Percentiles rank a stretch among this genome's conserved stretches.
Conservation (phyloP, 2,329 filamentous ascomycete species). For the Torrubiella hemipterigena region DNA sequence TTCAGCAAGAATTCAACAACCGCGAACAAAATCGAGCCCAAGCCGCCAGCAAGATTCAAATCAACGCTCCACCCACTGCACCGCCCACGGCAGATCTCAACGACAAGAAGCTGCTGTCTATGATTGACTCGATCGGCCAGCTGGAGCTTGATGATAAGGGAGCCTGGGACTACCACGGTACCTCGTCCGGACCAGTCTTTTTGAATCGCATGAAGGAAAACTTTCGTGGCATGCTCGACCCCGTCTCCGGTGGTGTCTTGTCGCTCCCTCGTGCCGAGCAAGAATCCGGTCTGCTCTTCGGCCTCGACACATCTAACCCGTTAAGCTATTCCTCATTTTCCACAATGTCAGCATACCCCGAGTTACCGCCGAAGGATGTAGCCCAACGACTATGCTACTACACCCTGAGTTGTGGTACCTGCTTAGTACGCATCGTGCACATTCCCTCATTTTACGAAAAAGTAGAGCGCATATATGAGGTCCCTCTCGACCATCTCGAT, state of each 20-base stretch:
- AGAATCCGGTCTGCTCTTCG: conserved; percentile 34
- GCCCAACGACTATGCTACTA: conserved; percentile 42
- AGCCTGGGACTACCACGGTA: conserved; percentile 90
- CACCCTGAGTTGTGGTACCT: conserved; percentile 44
- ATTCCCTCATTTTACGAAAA: conserved; percentile 68
- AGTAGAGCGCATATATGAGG: conserved; percentile 68
- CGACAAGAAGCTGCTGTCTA: conserved; percentile 73
- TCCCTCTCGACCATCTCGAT: conserved; percentile 46
- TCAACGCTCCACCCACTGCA: conserved; percentile 16
- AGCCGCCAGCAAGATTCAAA: conserved; percentile 27
- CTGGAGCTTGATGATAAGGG: conserved; percentile 85
- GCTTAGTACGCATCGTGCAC: conserved; percentile 60
- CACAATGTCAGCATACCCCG: conserved; percentile 39
- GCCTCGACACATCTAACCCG: conserved; percentile 60
- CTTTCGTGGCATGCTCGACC: conserved; percentile 64
- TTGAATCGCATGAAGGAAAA: conserved; percentile 78
- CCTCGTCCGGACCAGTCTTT: conserved; percentile 85
- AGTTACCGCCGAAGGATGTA: conserved; percentile 55
- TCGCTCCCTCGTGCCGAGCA: conserved; percentile 38
- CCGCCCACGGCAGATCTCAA: conserved; percentile 39
- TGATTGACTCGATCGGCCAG: conserved; percentile 88
- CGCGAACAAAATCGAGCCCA: conserved; percentile 39
- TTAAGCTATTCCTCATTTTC: conserved; percentile 51
- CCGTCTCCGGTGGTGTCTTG: conserved; percentile 47
- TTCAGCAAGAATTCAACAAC: conserved; percentile 56